These are phyloP conservation scores for Dioscorea alata DNA, from an alignment of 106 monocot genomes.

Conservation along the genomic window DNA sequence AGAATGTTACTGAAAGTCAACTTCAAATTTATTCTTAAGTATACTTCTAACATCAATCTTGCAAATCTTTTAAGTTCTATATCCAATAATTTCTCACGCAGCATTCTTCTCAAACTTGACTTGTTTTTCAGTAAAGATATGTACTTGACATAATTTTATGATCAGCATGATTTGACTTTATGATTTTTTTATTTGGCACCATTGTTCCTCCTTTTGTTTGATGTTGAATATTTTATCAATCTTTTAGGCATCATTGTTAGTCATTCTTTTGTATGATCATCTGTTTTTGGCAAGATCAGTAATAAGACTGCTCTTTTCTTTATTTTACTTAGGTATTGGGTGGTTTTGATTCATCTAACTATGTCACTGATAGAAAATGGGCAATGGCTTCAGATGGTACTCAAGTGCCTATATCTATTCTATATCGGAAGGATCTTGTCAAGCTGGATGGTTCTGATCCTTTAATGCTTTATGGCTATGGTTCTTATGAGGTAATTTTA, in stretches of 20 bases:
- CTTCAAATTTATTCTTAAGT: no score
- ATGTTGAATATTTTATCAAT: neutral
- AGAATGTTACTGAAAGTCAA: no score
- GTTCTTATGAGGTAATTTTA: conserved; percentile 82
- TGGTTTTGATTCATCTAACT: conserved; percentile 86
- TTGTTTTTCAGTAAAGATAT: no score
- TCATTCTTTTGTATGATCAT: neutral
- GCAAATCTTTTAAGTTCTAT: no score
- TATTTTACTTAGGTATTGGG: conserved; percentile 61
- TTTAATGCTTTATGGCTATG: conserved; percentile 88
- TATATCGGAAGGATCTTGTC: conserved; percentile 71
- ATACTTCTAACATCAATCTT: no score
- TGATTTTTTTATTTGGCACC: no score
- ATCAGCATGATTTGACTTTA: no score
- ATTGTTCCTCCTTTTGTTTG: neutral
- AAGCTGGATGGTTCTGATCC: conserved; percentile 96
- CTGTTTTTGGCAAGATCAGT: neutral
- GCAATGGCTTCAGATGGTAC: conserved; percentile 82
- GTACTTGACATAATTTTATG: no score
- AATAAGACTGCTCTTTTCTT: neutral
- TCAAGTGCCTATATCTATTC: conserved; percentile 76
- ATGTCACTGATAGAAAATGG: conserved; percentile 95
- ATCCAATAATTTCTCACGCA: no score
- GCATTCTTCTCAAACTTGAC: no score
- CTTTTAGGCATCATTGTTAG: no score